Evolutionary conservation across 306 rosid genomes (phyloP).

Genomic region (Cicer arietinum): DNA sequence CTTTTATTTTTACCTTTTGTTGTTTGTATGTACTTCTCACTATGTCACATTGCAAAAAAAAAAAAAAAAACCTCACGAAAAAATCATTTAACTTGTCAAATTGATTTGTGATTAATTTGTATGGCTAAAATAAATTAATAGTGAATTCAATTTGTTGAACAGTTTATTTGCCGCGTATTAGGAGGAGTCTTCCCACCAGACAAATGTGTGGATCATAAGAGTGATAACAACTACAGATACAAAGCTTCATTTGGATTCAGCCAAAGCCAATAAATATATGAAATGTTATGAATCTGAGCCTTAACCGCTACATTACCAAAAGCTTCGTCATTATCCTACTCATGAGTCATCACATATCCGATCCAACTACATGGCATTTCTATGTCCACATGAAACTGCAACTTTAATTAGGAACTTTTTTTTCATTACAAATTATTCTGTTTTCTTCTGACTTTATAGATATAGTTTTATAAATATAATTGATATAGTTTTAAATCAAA

Average conservation of each 20-base stretch:
- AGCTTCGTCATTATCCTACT: background rate
- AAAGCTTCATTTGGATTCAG: conserved; percentile 6
- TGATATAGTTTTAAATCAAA: too few relatives aligned
- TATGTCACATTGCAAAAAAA: background rate
- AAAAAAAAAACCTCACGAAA: background rate
- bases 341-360: background rate
- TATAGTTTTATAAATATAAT: too few relatives aligned
- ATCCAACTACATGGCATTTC: background rate
- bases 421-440: background rate
- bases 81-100: background rate
- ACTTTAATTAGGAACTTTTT: background rate
- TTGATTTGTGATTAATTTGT: background rate
- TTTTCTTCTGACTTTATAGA: too few relatives aligned
- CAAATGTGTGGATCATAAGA: conserved; percentile 23
- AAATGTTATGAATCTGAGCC: background rate
- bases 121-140: conserved; percentile 11
- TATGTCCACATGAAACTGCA: background rate
- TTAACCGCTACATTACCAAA: background rate
- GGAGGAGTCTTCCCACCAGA: background rate
- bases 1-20: background rate
- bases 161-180: conserved; percentile 25
- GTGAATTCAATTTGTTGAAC: background rate
- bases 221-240: background rate
- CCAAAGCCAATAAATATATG: background rate
- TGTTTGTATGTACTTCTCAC: background rate